Base-by-base conservation (phyloP, 352 stramenopile species). In the Pythium vanterpoolii region DNA sequence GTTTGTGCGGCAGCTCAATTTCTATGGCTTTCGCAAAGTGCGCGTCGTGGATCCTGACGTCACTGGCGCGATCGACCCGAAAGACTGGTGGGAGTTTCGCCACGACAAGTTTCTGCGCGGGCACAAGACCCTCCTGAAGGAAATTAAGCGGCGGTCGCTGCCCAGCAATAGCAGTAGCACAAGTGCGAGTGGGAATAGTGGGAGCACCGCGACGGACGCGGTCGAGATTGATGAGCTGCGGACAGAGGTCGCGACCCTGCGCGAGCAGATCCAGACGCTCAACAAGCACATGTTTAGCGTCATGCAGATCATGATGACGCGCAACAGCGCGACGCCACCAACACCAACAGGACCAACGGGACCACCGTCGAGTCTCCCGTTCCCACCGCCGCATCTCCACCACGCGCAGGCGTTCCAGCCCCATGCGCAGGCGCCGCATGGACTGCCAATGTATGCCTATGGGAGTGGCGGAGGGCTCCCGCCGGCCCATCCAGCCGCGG, bases 1-100 rank as follows among this genome's bases (percentile, higher is more conserved):
- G 33, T 97, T 97, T 62, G 88, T 97, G 56, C 79, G 90, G n/a
- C 90, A 97, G 69, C 73, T 97, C 24, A 96, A 96, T 69, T 84
- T 97, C 46, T 97, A 96, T 62, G 89, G 89, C 21, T 96, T 97
- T 67, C 77, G 86, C 24, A 96, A 95, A 54, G 74, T 93, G 36
- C 81, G 83, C 23, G 63, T 69, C 9, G 77, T 82, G 33, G 68
- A 85, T 28, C 62, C 66, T 0, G 64, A 86, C 46, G 64, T 62
- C 26, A 63, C 67, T 7, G 63, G 66, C 31, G 60, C 46, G 18
- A 58, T 76, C 13, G 79, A 86, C 53, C 68, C 77, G 2, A 84
- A 81, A 42, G 77, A 83, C 49, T 89, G 79, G 77, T 93, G 82
- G 79, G 83, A 95, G 62, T 96, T 96, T 61, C 79, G 79, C 21